Percentiles rank a stretch among this genome's conserved stretches.
These are phyloP conservation scores for Nemania diffusa DNA, from an alignment of 2,329 filamentous ascomycete species.

Conservation along the genomic window DNA sequence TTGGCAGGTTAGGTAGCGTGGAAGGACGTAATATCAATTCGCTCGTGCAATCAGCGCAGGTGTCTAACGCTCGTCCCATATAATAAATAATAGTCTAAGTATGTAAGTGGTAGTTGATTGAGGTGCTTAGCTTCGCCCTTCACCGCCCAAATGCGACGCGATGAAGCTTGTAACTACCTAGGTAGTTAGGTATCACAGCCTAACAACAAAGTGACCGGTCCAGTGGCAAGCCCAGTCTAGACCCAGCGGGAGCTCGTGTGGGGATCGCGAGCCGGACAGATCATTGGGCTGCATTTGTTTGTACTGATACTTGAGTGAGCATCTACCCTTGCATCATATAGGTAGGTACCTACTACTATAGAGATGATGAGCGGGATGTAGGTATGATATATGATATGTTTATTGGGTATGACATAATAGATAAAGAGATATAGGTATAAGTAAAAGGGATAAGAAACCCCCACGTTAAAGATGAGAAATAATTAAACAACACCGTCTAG, in stretches of 20 bases:
- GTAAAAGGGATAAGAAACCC: too few species aligned
- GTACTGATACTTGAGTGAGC: not conserved
- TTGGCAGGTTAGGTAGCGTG: not conserved
- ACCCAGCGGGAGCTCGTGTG: slow-evolving; percentile 9
- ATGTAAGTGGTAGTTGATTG: not conserved
- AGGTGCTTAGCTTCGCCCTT: not conserved
- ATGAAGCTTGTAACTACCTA: not conserved
- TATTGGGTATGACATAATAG: too few species aligned
- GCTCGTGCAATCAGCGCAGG: not conserved
- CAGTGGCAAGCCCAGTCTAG: not conserved
- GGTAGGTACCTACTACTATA: too few species aligned
- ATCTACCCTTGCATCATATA: too few species aligned
- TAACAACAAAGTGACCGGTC: not conserved
- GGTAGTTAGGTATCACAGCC: not conserved
- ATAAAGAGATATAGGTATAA: too few species aligned
- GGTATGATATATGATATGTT: too few species aligned
- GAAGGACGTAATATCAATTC: not conserved
- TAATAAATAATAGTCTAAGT: not conserved
- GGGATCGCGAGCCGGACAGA: not conserved
- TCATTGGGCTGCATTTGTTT: slow-evolving; percentile 8
- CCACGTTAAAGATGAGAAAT: not conserved
- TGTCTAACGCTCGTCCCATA: not conserved
- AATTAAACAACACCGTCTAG: not conserved
- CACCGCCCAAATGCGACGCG: slow-evolving; percentile 1
- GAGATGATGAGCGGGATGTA: too few species aligned